Evolutionary conservation across 306 rosid genomes (phyloP).

Genomic region (Citrullus mucosospermus): DNA sequence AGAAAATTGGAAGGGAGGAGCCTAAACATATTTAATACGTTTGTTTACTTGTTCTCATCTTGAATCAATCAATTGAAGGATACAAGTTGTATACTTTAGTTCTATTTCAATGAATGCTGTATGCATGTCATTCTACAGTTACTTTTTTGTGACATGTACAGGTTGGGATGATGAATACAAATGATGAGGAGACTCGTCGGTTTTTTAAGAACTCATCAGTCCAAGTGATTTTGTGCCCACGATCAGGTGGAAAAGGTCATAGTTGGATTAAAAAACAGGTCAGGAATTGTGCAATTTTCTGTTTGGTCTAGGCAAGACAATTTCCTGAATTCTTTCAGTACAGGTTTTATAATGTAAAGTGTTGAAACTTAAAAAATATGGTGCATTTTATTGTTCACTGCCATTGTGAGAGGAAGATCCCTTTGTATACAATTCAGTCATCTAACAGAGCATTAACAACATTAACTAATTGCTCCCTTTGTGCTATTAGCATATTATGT

Average conservation of each 20-base stretch:
- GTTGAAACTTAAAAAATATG: neutral
- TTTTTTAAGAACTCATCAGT: conserved; percentile 85
- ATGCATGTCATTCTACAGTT: neutral
- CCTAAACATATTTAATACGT: neutral
- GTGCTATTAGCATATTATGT: neutral
- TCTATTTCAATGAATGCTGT: neutral
- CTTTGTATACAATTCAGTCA: neutral
- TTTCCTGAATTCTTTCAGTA: neutral
- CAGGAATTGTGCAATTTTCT: neutral
- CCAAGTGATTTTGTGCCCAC: conserved; percentile 62
- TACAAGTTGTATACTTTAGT: no score
- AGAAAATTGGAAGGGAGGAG: no score
- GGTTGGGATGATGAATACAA: conserved; percentile 66
- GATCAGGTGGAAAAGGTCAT: conserved; percentile 64
- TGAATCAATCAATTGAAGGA: no score
- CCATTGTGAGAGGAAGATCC: neutral
- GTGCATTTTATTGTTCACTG: neutral
- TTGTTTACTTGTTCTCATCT: neutral
- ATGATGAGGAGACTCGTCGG: conserved; percentile 64
- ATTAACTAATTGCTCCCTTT: neutral
- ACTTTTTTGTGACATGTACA: conserved; percentile 13
- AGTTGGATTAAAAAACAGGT: conserved; percentile 61
- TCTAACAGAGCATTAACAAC: neutral
- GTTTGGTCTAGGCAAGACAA: neutral
- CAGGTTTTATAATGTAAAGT: neutral